phyloP scores from a whole-genome alignment of 306 rosid genomes.

The Quillaja saponaria region DNA sequence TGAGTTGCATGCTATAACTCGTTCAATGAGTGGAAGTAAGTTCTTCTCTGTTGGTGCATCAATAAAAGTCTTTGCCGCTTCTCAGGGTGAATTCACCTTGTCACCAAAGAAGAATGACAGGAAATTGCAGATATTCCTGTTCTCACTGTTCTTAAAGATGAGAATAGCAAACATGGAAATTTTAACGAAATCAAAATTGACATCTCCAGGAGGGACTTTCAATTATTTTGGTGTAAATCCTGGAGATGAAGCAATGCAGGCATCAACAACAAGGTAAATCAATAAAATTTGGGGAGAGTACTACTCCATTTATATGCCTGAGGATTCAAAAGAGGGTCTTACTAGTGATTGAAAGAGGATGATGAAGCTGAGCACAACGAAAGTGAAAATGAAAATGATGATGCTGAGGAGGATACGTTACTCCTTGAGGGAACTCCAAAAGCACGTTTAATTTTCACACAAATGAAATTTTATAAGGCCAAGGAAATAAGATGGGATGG shows the following conservation, averaged over 20 bases:
- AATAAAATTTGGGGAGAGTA: constrained; percentile 93
- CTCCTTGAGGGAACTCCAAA: constrained; percentile 42
- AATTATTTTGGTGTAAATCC: constrained; percentile 59
- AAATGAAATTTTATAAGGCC: constrained; percentile 37
- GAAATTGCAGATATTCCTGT: constrained; percentile 58
- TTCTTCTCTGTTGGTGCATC: constrained; percentile 64
- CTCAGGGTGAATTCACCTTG: constrained; percentile 83
- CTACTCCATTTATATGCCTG: constrained; percentile 77
- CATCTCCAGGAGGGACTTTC: constrained; percentile 43
- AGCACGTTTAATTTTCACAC: constrained; percentile 42
- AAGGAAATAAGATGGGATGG: constrained; percentile 68
- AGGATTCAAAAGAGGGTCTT: constrained; percentile 49
- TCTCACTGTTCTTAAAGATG: constrained; percentile 68
- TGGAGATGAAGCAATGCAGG: constrained; percentile 95
- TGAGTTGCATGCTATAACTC: constrained; percentile 83
- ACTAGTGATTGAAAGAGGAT: constrained; percentile 54
- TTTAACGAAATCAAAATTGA: constrained; percentile 26
- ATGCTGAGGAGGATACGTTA: constrained; percentile 50
- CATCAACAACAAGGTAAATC: constrained; percentile 80
- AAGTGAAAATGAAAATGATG: constrained; percentile 75
- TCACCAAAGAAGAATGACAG: constrained; percentile 59
- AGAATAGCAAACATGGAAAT: constrained; percentile 48
- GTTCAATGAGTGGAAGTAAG: constrained; percentile 73
- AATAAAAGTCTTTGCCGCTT: constrained; percentile 62
- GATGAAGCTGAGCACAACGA: constrained; percentile 78